These are phyloP conservation scores for Trichoderma parareesei DNA, from an alignment of 495 filamentous ascomycete species.

Conservation along the genomic window DNA sequence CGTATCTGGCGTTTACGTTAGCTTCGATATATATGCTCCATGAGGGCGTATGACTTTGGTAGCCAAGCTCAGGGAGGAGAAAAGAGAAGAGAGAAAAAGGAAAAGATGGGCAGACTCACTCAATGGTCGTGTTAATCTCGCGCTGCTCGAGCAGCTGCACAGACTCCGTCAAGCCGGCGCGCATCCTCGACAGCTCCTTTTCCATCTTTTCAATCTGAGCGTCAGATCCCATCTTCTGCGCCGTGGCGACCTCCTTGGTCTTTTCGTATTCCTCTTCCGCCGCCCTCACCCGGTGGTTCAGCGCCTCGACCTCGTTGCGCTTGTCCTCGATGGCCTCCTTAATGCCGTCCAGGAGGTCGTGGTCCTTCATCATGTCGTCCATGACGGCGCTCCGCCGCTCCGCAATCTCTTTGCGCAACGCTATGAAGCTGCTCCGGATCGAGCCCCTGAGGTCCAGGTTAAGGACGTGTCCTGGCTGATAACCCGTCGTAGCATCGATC, in stretches of 20 bases:
- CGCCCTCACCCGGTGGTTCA: conserved; percentile 76
- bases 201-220: conserved; percentile 97
- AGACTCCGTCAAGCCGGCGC: conserved; percentile 71
- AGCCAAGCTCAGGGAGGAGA: too few relatives aligned
- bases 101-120: conserved; percentile 44
- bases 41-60: neutral
- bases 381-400: conserved; percentile 72
- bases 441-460: conserved; percentile 76
- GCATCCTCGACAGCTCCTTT: conserved; percentile 91
- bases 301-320: conserved; percentile 76
- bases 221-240: conserved; percentile 79
- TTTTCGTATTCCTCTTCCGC: conserved; percentile 92
- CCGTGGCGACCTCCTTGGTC: conserved; percentile 76
- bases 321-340: conserved; percentile 95
- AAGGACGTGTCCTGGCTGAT: conserved; percentile 79
- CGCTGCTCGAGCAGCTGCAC: conserved; percentile 90
- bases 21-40: neutral
- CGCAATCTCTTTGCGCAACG: conserved; percentile 78
- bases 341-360: conserved; percentile 84
- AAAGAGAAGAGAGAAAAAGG: too few relatives aligned
- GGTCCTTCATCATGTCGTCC: conserved; percentile 82
- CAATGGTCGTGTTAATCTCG: conserved; percentile 94
- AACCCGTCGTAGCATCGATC: conserved; percentile 71
- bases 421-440: conserved; percentile 68
- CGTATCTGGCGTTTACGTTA: conserved; percentile 49